phyloP scores from a whole-genome alignment of 192 early-diverging fungal genomes.

The Backusella sp. region DNA sequence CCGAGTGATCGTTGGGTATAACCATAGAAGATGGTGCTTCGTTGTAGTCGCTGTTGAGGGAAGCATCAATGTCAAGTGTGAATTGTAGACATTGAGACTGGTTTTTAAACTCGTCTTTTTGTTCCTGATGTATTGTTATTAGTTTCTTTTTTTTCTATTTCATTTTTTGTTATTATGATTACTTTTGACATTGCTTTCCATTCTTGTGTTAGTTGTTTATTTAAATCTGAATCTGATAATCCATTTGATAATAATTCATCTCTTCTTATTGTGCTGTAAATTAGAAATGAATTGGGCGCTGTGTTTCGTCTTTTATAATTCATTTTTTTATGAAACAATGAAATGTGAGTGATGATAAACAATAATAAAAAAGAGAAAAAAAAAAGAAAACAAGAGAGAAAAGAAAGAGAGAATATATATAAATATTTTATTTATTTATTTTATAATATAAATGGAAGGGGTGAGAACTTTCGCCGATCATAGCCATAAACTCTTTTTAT shows the following conservation, averaged over 20 bases:
- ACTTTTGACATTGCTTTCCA: conserved; percentile 16
- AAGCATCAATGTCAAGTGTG: conserved; percentile 3
- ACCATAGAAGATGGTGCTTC: conserved; percentile 16
- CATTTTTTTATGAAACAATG: neutral
- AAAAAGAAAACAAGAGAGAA: neutral
- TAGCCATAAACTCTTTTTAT: neutral
- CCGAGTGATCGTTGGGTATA: conserved; percentile 10
- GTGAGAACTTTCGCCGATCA: conserved; percentile 2
- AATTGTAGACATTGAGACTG: conserved; percentile 14
- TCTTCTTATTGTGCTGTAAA: conserved; percentile 4
- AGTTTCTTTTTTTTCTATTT: neutral
- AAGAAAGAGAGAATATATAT: neutral
- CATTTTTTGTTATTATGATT: neutral
- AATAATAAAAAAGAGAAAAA: neutral
- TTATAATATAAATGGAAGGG: neutral
- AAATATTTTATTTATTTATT: conserved; percentile 5
- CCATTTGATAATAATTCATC: neutral
- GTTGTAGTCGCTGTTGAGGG: neutral
- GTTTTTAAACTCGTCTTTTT: conserved; percentile 2
- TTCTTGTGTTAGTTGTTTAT: neutral
- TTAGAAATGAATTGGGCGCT: conserved; percentile 5
- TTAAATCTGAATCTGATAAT: neutral
- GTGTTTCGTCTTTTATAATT: neutral
- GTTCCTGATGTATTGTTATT: neutral
- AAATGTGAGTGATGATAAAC: too few relatives aligned